Conservation (phyloP, 441 rosid genomes). For the Erodium trifolium region DNA sequence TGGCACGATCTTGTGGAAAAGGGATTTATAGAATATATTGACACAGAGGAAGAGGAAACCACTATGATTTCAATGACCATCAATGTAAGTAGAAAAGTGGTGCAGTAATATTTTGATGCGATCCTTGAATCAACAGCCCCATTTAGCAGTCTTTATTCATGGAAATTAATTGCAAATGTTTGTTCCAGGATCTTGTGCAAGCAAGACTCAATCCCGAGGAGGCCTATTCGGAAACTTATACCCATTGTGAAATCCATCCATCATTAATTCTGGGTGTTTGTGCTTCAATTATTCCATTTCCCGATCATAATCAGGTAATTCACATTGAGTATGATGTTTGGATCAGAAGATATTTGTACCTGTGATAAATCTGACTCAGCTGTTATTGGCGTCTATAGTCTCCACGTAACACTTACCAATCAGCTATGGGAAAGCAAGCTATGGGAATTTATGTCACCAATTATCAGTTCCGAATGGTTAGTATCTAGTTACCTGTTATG, state of each 20-base stretch:
- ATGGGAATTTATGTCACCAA: conserved; percentile 98
- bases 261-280: conserved; percentile 93
- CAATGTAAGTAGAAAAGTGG: conserved; percentile 46
- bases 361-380: conserved; percentile 7
- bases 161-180: conserved; percentile 10
- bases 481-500: conserved; percentile 15
- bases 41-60: conserved; percentile 98
- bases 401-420: conserved; percentile 97
- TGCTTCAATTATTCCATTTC: conserved; percentile 97
- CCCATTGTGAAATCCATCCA: conserved; percentile 99
- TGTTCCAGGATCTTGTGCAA: conserved; percentile 81
- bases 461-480: conserved; percentile 92
- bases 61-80: conserved; percentile 99
- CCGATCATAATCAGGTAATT: conserved; percentile 92
- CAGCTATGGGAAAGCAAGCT: conserved; percentile 99
- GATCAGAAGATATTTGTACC: neutral
- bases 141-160: neutral
- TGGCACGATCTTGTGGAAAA: conserved; percentile 89
- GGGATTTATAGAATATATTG: conserved; percentile 88
- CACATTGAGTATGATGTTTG: conserved; percentile 8
- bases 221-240: conserved; percentile 78
- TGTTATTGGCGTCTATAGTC: conserved; percentile 45
- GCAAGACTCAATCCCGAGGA: conserved; percentile 68
- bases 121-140: neutral
- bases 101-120: neutral